Percentiles rank a stretch among this genome's conserved stretches.
Conservation (phyloP, 805 yeast species). For the Lachancea dasiensis region DNA sequence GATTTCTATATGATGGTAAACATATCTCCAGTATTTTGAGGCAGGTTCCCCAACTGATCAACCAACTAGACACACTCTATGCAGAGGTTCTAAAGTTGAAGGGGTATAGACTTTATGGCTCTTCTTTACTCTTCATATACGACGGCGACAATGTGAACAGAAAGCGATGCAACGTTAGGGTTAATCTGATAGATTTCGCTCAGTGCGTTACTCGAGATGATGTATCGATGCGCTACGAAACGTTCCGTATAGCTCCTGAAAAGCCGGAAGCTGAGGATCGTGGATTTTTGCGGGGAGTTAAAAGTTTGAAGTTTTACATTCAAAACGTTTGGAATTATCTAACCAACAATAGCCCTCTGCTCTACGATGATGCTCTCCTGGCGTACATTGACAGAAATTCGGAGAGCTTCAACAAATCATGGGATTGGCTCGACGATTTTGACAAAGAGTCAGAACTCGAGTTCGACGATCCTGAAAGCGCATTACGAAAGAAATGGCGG, state of each 20-base stretch:
- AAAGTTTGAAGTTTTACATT: constrained; percentile 65
- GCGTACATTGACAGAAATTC: constrained; percentile 17
- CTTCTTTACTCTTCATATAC: constrained; percentile 81
- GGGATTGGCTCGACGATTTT: constrained; percentile 38
- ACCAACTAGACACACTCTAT: constrained; percentile 53
- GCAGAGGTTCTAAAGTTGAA: constrained; percentile 47
- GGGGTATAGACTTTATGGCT: constrained; percentile 88
- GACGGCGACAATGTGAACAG: constrained; percentile 47
- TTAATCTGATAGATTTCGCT: constrained; percentile 93
- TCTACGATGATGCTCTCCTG: constrained; percentile 19
- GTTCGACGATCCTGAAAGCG: constrained; percentile 27
- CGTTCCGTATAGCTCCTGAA: constrained; percentile 63
- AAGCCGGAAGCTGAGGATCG: constrained; percentile 59
- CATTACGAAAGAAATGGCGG: constrained; percentile 32
- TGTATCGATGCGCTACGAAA: constrained; percentile 32
- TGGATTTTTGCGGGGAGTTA: constrained; percentile 82
- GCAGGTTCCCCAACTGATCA: constrained; percentile 62
- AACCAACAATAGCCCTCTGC: constrained; percentile 37
- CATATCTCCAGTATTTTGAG: constrained; percentile 49
- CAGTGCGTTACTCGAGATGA: constrained; percentile 75
- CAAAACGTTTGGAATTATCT: constrained; percentile 50
- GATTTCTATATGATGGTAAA: constrained; percentile 76
- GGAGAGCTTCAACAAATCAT: constrained; percentile 20
- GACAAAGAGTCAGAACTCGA: constrained; percentile 32
- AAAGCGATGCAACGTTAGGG: constrained; percentile 31